Percentiles rank a stretch among this genome's conserved stretches.
These are phyloP conservation scores for Stemphylium beticola DNA, from an alignment of 2,329 filamentous ascomycete genomes.

Conservation along the genomic window DNA sequence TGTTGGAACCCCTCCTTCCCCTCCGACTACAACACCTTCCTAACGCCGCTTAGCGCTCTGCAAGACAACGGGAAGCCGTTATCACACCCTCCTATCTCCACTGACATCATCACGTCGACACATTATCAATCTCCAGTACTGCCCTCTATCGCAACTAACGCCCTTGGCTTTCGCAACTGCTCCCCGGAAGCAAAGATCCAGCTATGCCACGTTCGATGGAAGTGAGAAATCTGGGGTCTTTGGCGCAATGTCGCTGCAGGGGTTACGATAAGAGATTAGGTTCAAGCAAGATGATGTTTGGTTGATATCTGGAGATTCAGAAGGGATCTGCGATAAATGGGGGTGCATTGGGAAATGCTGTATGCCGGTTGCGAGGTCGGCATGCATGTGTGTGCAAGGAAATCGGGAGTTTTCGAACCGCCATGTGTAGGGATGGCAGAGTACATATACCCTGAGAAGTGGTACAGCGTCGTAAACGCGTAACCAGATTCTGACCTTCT, in stretches of 20 bases:
- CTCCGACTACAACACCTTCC: slow-evolving; percentile 10
- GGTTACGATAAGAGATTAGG: slow-evolving; percentile 6
- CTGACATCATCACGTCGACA: slow-evolving; percentile 4
- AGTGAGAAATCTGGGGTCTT: slow-evolving; percentile 1
- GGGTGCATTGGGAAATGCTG: slow-evolving; percentile 1
- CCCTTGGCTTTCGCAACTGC: background rate
- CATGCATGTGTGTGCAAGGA: background rate
- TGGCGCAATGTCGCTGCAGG: slow-evolving; percentile 3
- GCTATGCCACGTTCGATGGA: background rate
- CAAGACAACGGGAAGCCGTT: slow-evolving; percentile 4
- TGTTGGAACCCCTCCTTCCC: slow-evolving; percentile 4
- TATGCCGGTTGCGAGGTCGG: slow-evolving; percentile 1
- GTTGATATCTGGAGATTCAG: background rate
- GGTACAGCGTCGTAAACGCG: too few species aligned
- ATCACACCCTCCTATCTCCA: slow-evolving; percentile 6
- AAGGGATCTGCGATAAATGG: slow-evolving; percentile 1
- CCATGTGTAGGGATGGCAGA: background rate
- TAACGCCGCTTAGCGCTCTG: slow-evolving; percentile 10
- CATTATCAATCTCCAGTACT: background rate
- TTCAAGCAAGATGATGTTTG: background rate
- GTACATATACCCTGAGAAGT: background rate
- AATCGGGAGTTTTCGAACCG: background rate
- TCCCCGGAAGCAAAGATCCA: background rate
- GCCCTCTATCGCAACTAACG: background rate
- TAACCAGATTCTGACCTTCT: background rate